Evolutionary conservation across 148 eudicot genomes (phyloP), one percentile per base, ranked within the genome.

Genomic region (Rhododendron ovatum): DNA sequence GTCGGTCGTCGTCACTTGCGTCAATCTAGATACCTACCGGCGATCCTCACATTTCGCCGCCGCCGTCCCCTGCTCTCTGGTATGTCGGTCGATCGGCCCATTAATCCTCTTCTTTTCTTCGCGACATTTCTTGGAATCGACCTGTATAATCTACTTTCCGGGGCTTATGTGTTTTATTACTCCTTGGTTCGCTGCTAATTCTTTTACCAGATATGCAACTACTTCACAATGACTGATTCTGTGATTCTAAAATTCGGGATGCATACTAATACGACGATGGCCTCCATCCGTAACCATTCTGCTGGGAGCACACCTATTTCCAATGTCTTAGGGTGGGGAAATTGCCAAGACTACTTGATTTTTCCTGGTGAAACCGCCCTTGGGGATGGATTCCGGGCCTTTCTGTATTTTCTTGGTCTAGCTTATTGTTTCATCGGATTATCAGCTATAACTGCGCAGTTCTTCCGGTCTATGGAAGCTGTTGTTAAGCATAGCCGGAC

Each of bases 381-480:
- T 50, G 91, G 95, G 30, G 85, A 89, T 78, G 95, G 91, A 45
- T 85, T 93, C 28, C 90, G 98, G 47, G 81, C 93, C 1, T 83
- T 93, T 86, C 81, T 93, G 73, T 96, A 95, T 88, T 91, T 91
- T 57, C 37, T 89, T 22, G 98, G 90, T 55, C 92, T 96, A 88
- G 93, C 91, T 75, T 95, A 95, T 81, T 96, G 99, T 87, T 95
- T 96, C 89, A 77, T 96, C 55, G 99, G 99, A 86, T 89, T 96
- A 69, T 94, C 98, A 43, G 92, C 99, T 84, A 95, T 96, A 82
- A 96, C 99, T 86, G 93, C 86, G 82, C 90, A 95, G 84, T 96
- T 96, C 86, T 96, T 96, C 87, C 91, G 88, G 75, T 95, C 98
- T 11, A 96, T 96, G 99, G 99, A 96, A 93, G 88, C 82, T 88